Base-by-base conservation (phyloP, 805 yeast species). In the Candida sithepensis region DNA sequence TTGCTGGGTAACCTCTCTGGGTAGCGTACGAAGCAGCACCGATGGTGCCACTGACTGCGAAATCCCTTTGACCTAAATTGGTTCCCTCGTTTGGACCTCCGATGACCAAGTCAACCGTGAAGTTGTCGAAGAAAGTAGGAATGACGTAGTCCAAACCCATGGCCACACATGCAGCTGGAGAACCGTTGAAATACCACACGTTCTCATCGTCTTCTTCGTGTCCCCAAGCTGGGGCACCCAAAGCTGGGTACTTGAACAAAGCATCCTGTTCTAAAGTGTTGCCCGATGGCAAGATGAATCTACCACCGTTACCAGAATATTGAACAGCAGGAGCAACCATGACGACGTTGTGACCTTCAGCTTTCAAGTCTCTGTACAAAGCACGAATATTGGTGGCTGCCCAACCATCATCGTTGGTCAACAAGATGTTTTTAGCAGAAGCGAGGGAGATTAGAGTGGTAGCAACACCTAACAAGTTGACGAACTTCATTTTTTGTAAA, bases 331-430 rank as follows among this genome's bases (percentile, higher is more conserved):
- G 82, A 10, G 82, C 82, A 33, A 74, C 78, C 54, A 75, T 54
- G 43, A 71, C 63, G 38, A 76, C 82, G 47, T 65, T 68, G 58
- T 78, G 74, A 26, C 79, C 80, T n/a, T 75, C 80, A 10, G 57
- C 55, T 23, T 60, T 69, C 51, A 77, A 69, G 32, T 68, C 77
- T 44, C 71, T 63, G 70, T 78, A 79, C 12, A 78, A 62, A 14
- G 83, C 80, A 59, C 84, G 73, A 58, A 79, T 75, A 57, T 77
- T 77, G 42, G 82, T 75, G 4, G 82, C 65, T 2, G 74, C 76
- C 78, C 79, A 79, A 18, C 78, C 74, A 53, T 79, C 84, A 57
- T 79, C 84, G 55, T 79, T 78, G 50, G 82, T 72, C 36, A 77
- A 65, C 19, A 78, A 60, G 50, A 75, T 73, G 59, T 74, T 73